Evolutionary conservation across 306 rosid genomes (phyloP).

Genomic region (Inga laurina): DNA sequence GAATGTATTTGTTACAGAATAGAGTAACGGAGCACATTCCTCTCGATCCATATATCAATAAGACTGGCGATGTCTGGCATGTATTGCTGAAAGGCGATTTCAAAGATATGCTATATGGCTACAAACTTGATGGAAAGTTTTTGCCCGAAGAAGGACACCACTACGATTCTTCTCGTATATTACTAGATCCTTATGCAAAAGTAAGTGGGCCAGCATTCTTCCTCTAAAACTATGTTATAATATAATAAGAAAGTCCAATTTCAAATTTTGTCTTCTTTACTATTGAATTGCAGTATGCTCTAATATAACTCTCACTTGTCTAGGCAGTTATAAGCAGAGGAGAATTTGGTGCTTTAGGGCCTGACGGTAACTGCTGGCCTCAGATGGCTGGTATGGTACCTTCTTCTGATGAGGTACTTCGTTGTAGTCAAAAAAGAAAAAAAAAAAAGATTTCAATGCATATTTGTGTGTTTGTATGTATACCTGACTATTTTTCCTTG

Average conservation of each 20-base stretch:
- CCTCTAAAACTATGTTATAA: neutral
- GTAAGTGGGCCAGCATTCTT: conserved; percentile 46
- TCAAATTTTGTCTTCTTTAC: conserved; percentile 1
- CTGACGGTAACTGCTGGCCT: conserved; percentile 88
- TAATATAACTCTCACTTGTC: conserved; percentile 43
- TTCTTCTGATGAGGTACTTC: conserved; percentile 53
- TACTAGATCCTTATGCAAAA: conserved; percentile 92
- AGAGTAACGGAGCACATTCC: conserved; percentile 64
- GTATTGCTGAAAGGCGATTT: conserved; percentile 82
- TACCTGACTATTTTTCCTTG: neutral
- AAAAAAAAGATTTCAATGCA: neutral
- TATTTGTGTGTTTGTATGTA: neutral
- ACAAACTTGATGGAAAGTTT: conserved; percentile 75
- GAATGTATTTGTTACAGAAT: conserved; percentile 55
- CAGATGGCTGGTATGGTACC: conserved; percentile 89
- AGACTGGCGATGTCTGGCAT: conserved; percentile 92
- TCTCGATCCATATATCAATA: conserved; percentile 70
- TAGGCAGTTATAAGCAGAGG: conserved; percentile 95
- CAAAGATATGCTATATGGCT: conserved; percentile 76
- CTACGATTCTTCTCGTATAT: conserved; percentile 64
- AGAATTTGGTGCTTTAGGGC: conserved; percentile 71
- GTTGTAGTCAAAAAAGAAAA: neutral
- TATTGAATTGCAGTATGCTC: conserved; percentile 19
- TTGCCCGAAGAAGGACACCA: conserved; percentile 72
- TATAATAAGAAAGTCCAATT: neutral